Percentiles rank a stretch among this genome's conserved stretches.
Conservation (phyloP, 2,329 filamentous ascomycete species). For the Trichoderma harzianum region DNA sequence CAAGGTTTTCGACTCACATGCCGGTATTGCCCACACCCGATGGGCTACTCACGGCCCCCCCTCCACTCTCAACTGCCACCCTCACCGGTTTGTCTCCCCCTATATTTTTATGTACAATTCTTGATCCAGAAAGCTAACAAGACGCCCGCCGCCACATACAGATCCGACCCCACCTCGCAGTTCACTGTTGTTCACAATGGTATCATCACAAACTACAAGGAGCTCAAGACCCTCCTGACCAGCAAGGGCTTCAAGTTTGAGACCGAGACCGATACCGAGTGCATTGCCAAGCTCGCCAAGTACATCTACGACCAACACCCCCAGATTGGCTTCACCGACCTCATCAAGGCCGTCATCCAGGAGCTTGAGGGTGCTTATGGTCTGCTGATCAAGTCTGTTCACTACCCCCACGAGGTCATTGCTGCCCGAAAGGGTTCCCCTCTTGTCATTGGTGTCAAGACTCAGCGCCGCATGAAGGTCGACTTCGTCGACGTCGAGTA, state of each 20-base stretch:
- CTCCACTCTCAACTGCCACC: constrained; percentile 94
- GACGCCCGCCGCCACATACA: constrained; percentile 35
- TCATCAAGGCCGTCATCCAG: constrained; percentile 96
- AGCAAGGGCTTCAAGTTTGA: constrained; percentile 98
- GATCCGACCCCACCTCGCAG: constrained; percentile 92
- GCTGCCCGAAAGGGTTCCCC: constrained; percentile 98
- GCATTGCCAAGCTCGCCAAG: constrained; percentile 97
- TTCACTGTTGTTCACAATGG: constrained; percentile 98
- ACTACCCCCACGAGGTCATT: constrained; percentile 97
- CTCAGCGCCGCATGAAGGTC: constrained; percentile 98
- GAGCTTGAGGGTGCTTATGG: constrained; percentile 98
- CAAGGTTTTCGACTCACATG: constrained; percentile 96
- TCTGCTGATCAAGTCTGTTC: constrained; percentile 94
- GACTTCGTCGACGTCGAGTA: constrained; percentile 99
- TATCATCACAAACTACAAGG: constrained; percentile 99
- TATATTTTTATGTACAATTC: background rate
- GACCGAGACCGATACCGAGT: constrained; percentile 98
- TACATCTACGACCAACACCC: constrained; percentile 96
- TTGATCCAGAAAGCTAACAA: background rate
- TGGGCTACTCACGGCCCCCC: constrained; percentile 98
- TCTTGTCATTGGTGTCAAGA: constrained; percentile 94
- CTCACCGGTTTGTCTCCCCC: constrained; percentile 70
- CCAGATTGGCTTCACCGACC: constrained; percentile 89
- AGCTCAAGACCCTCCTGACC: constrained; percentile 88
- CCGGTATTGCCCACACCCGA: constrained; percentile 96